phyloP scores from a whole-genome alignment of 2,329 filamentous ascomycete genomes.

The Colletotrichum coccodes region DNA sequence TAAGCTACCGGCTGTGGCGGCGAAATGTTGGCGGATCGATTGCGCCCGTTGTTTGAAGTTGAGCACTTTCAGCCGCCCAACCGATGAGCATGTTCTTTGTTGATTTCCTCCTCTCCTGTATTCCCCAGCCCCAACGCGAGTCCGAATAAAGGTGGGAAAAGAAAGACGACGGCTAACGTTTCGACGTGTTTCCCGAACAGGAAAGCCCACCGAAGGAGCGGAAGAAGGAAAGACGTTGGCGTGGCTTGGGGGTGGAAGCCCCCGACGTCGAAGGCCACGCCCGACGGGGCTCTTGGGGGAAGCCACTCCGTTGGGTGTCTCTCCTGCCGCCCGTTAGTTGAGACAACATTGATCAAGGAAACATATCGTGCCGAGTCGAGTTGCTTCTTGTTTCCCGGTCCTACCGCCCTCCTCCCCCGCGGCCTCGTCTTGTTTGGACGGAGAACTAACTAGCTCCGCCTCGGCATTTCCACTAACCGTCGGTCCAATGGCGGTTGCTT shows the following conservation, averaged over 20 bases:
- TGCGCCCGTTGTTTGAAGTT: not conserved
- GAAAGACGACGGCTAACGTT: not conserved
- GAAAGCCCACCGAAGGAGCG: not conserved
- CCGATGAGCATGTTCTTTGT: constrained; percentile 1
- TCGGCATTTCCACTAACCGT: too few species aligned
- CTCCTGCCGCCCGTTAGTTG: too few species aligned
- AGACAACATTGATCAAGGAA: not conserved
- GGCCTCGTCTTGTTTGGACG: too few species aligned
- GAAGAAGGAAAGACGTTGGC: constrained; percentile 12
- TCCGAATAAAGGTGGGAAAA: not conserved
- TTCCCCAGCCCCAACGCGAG: not conserved
- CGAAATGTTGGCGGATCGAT: not conserved
- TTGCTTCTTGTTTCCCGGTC: not conserved
- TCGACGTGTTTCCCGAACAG: not conserved
- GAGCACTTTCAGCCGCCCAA: not conserved
- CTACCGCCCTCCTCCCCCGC: too few species aligned
- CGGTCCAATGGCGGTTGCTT: not conserved
- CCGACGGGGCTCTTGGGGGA: too few species aligned
- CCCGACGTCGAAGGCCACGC: not conserved
- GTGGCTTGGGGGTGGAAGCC: not conserved
- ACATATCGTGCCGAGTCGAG: not conserved
- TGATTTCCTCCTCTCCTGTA: not conserved
- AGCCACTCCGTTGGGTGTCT: too few species aligned
- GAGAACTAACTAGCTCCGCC: too few species aligned
- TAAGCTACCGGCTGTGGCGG: too few species aligned